These are phyloP conservation scores for Salix udensis DNA, from an alignment of 345 rosid species.

Conservation along the genomic window DNA sequence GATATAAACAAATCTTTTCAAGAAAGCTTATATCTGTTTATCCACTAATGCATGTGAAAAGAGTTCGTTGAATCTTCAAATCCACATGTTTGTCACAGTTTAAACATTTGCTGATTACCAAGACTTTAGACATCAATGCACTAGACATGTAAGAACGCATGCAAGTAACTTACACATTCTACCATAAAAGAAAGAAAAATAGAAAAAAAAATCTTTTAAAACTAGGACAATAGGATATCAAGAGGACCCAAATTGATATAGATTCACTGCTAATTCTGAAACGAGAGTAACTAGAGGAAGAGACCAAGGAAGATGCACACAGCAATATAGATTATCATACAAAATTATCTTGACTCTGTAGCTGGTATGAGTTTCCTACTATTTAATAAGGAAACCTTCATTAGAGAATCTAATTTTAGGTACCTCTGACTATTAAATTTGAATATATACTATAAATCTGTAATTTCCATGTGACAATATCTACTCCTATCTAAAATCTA, in stretches of 20 bases:
- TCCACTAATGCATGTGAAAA: not conserved
- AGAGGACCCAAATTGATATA: not conserved
- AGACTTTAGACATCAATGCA: not conserved
- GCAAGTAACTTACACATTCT: not conserved
- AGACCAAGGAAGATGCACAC: not conserved
- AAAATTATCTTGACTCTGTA: not conserved
- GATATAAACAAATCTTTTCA: not conserved
- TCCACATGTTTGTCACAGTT: not conserved
- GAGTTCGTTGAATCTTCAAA: not conserved
- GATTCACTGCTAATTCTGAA: not conserved
- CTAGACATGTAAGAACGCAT: not conserved
- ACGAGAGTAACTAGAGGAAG: not conserved
- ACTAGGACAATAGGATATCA: not conserved
- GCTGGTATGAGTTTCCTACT: not conserved
- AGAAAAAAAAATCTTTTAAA: not conserved
- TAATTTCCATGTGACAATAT: not conserved
- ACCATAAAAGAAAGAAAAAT: not conserved
- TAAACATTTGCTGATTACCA: not conserved
- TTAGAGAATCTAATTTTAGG: not conserved
- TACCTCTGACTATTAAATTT: not conserved
- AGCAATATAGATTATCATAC: not conserved
- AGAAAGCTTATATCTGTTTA: not conserved
- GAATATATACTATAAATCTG: not conserved
- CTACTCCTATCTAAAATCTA: not conserved
- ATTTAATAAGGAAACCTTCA: not conserved